Evolutionary conservation across 2,329 filamentous ascomycete species (phyloP), one percentile per base, ranked within the genome.

Genomic region (Venturia oleaginea): DNA sequence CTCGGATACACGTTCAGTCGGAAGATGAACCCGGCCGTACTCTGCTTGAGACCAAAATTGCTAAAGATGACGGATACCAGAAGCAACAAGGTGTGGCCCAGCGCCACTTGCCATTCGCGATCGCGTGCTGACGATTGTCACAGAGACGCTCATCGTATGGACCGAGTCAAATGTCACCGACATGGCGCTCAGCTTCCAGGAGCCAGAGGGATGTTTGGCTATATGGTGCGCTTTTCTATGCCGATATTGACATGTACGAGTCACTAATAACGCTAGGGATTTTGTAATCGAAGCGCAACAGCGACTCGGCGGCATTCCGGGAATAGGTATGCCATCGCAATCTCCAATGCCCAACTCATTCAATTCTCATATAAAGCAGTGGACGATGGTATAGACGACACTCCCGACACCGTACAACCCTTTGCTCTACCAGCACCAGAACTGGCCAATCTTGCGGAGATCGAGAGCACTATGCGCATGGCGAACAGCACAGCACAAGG

Each of bases 131-230:
- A 64, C 17, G 11, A 19, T 42, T 4, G 48, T 38, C 34, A 15
- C 40, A 95, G 93, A 97, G 76, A 99, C 94, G 3, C 84, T 99
- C 67, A 97, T 99, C 67, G 92, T 99, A 67, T 99, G 94, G 94
- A 97, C 93, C 46, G 94, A 97, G 74, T 85, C 86, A 66, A 94
- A 87, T 78, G 89, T 89, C 65, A 86, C 92, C 64, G 94, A 99
- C 74, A 97, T 99, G 94, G 94, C 94, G 54, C 83, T 99, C 68
- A 97, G 92, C 74, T 99, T 99, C 72, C 94, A 99, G 76, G 94
- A 99, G 78, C 89, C 92, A 2, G 94, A 97, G 69, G 94, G 93
- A 57, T 99, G 94, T 76, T 86, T 90, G 24, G 82, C 87, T 67
- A 96, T 99, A 75, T 99, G 94, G 94, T 95, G 78, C 71, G 74